These are phyloP conservation scores for Hypericum androsaemum DNA, from an alignment of 345 rosid species.

Conservation along the genomic window DNA sequence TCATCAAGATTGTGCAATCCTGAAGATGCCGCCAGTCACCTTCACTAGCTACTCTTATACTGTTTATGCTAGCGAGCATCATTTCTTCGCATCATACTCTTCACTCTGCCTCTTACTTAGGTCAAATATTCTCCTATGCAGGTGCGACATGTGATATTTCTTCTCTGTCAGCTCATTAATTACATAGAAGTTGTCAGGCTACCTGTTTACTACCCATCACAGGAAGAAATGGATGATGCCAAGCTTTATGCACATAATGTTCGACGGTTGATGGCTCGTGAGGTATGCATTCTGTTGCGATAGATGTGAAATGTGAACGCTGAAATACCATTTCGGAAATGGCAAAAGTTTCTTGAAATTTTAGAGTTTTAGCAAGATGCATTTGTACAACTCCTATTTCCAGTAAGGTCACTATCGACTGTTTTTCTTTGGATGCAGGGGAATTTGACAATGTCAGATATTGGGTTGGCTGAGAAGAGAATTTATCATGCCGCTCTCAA, in stretches of 20 bases:
- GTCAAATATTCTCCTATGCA: slow-evolving; percentile 18
- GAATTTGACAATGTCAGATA: slow-evolving; percentile 61
- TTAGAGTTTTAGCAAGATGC: neutral
- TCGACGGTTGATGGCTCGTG: slow-evolving; percentile 73
- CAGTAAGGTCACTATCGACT: neutral
- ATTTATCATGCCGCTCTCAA: slow-evolving; percentile 93
- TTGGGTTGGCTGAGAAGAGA: slow-evolving; percentile 93
- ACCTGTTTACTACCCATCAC: slow-evolving; percentile 81
- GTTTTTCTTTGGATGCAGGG: slow-evolving; percentile 50
- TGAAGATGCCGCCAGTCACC: no score
- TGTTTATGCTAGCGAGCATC: neutral
- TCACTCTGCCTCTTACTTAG: neutral
- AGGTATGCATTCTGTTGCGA: slow-evolving; percentile 37
- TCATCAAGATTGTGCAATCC: no score
- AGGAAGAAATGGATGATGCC: slow-evolving; percentile 81
- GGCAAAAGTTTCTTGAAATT: slow-evolving; percentile 2
- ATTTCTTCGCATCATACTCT: neutral
- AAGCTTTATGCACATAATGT: slow-evolving; percentile 81
- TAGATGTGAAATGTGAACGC: no score
- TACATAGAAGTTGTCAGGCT: slow-evolving; percentile 65
- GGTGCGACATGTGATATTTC: slow-evolving; percentile 79
- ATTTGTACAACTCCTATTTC: neutral
- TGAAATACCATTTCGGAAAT: neutral
- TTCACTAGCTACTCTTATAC: no score
- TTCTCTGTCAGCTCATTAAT: slow-evolving; percentile 85